Evolutionary conservation across 768 basidiomycete species (phyloP).

Genomic region (Calocybe cyanea): DNA sequence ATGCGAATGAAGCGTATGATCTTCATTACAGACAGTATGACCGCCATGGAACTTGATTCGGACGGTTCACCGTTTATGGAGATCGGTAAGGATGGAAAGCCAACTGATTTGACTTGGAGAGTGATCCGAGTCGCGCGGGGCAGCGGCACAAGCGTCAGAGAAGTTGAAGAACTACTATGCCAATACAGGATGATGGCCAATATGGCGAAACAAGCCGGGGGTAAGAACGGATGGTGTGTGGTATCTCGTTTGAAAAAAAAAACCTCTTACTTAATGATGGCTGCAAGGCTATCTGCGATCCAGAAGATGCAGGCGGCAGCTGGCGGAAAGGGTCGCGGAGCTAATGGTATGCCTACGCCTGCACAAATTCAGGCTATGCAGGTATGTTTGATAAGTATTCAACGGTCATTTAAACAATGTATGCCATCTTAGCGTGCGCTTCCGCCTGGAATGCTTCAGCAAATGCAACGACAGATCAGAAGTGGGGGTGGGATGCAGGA

Average conservation of each 20-base stretch:
- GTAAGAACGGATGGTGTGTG: constrained; percentile 89
- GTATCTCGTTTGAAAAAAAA: neutral
- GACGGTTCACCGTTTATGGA: constrained; percentile 93
- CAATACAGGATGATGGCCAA: constrained; percentile 99
- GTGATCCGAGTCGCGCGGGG: constrained; percentile 89
- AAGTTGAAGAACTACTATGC: constrained; percentile 96
- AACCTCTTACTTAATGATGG: constrained; percentile 6
- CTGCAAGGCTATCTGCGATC: constrained; percentile 72
- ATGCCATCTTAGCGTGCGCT: constrained; percentile 63
- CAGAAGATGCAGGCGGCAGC: constrained; percentile 91
- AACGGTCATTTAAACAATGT: neutral
- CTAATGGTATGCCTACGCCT: constrained; percentile 86
- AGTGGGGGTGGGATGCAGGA: constrained; percentile 90
- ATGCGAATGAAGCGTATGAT: constrained; percentile 95
- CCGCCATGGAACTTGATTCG: constrained; percentile 86
- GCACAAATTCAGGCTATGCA: constrained; percentile 95
- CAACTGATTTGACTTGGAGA: constrained; percentile 83
- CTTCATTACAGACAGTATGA: constrained; percentile 99
- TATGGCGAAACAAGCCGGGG: constrained; percentile 97
- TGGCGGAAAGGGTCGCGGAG: constrained; percentile 82
- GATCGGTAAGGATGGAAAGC: constrained; percentile 76
- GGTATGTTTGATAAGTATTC: constrained; percentile 39
- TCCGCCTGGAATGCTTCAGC: constrained; percentile 93
- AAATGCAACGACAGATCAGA: constrained; percentile 82
- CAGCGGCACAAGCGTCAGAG: constrained; percentile 90